phyloP scores from a whole-genome alignment of 768 basidiomycete genomes.

The Mrakia blollopis region DNA sequence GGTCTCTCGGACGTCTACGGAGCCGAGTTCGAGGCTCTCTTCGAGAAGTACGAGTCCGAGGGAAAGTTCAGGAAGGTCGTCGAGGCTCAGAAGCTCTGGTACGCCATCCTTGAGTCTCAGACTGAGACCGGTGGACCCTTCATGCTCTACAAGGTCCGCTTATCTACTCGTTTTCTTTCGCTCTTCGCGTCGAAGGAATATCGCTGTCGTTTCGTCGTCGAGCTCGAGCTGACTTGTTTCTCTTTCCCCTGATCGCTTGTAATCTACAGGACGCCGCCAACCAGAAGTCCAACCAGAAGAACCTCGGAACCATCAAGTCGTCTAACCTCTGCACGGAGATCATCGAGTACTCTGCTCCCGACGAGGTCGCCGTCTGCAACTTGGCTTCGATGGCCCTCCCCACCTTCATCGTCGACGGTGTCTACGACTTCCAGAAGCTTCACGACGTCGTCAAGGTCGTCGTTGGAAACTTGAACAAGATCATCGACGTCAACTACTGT shows the following conservation, averaged over 20 bases:
- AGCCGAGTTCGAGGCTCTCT: constrained; percentile 80
- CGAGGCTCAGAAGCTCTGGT: constrained; percentile 97
- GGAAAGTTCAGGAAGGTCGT: constrained; percentile 62
- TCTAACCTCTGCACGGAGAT: constrained; percentile 99
- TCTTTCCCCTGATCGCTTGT: neutral
- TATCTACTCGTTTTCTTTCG: neutral
- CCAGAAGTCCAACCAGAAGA: constrained; percentile 94
- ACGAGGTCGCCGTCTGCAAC: constrained; percentile 97
- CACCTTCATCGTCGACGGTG: constrained; percentile 67
- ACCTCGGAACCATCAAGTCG: constrained; percentile 97
- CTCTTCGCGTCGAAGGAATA: too few species aligned
- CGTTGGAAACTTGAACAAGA: constrained; percentile 82
- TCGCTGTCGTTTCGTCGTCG: neutral
- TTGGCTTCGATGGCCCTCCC: constrained; percentile 94
- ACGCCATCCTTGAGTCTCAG: constrained; percentile 91
- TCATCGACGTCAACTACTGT: constrained; percentile 61
- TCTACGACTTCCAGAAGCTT: constrained; percentile 89
- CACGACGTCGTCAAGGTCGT: constrained; percentile 93
- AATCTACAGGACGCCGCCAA: constrained; percentile 70
- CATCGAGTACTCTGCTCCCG: constrained; percentile 94
- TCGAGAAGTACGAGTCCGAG: constrained; percentile 81
- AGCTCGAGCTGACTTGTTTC: neutral
- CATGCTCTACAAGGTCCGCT: constrained; percentile 82
- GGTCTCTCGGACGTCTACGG: constrained; percentile 81
- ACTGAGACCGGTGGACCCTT: constrained; percentile 99